These are phyloP conservation scores for Apiospora marii DNA, from an alignment of 2,329 filamentous ascomycete species.

Conservation along the genomic window DNA sequence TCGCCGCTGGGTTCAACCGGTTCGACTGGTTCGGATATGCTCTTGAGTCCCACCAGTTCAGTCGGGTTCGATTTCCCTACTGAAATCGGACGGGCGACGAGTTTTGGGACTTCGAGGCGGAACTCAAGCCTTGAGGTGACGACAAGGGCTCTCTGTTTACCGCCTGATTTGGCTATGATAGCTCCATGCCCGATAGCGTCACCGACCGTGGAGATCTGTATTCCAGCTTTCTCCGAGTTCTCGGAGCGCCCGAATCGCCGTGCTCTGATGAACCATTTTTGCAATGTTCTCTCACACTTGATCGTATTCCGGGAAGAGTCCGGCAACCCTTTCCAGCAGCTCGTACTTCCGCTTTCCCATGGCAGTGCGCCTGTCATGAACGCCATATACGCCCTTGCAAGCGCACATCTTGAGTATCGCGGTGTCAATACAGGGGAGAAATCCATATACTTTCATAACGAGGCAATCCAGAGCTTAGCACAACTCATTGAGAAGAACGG, in stretches of 20 bases:
- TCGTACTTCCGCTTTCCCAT: slow-evolving; percentile 67
- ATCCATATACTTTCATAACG: slow-evolving; percentile 66
- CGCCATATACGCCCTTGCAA: slow-evolving; percentile 83
- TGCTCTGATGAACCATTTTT: slow-evolving; percentile 67
- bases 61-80: slow-evolving; percentile 41
- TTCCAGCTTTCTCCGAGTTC: slow-evolving; percentile 65
- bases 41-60: slow-evolving; percentile 44
- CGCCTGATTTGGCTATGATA: slow-evolving; percentile 51
- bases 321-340: slow-evolving; percentile 69
- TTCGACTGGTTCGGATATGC: slow-evolving; percentile 30
- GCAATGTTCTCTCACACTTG: slow-evolving; percentile 69
- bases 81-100: slow-evolving; percentile 28
- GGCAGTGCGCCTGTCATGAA: slow-evolving; percentile 72
- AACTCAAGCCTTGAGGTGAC: slow-evolving; percentile 32
- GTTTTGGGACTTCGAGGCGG: slow-evolving; percentile 32
- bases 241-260: slow-evolving; percentile 61
- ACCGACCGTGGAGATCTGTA: slow-evolving; percentile 58
- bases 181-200: slow-evolving; percentile 48
- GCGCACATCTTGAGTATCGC: slow-evolving; percentile 80
- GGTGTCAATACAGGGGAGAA: slow-evolving; percentile 61
- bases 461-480: slow-evolving; percentile 65
- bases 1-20: slow-evolving; percentile 30
- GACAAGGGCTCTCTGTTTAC: slow-evolving; percentile 38
- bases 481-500: slow-evolving; percentile 62
- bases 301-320: slow-evolving; percentile 70